Percentiles rank a stretch among this genome's conserved stretches.
These are phyloP conservation scores for Rhipidocladum racemiflorum DNA, from an alignment of 176 grass and related monocot genomes.

Conservation along the genomic window DNA sequence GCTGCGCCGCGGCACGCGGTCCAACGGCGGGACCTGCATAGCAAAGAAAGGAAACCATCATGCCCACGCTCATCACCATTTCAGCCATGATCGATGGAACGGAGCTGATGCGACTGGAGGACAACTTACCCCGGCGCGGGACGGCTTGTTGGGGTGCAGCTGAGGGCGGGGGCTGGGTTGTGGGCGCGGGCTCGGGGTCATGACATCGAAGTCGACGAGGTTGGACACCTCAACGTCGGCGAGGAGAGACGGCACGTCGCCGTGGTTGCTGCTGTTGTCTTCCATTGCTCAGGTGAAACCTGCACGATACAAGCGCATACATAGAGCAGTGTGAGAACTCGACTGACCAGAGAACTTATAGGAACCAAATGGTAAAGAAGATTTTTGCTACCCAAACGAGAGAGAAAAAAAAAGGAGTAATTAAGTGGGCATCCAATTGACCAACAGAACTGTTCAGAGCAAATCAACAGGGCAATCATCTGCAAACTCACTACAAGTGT, in stretches of 20 bases:
- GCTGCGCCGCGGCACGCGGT: constrained; percentile 24
- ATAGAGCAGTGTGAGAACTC: background rate
- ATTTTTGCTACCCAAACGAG: background rate
- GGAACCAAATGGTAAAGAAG: background rate
- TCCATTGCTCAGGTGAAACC: constrained; percentile 20
- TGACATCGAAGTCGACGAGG: constrained; percentile 32
- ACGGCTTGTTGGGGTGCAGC: background rate
- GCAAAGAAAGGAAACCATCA: background rate
- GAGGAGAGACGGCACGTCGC: constrained; percentile 40
- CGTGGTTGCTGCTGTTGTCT: background rate
- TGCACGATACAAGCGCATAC: background rate
- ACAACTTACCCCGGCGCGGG: background rate
- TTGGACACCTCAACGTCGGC: constrained; percentile 35
- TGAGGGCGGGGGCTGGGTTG: background rate
- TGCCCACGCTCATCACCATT: background rate
- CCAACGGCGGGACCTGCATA: constrained; percentile 26
- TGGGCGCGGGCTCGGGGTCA: background rate
- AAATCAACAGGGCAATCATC: background rate
- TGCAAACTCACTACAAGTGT: background rate
- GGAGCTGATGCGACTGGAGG: background rate
- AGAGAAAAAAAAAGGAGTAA: background rate
- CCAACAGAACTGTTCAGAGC: background rate
- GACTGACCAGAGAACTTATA: background rate
- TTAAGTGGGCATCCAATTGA: background rate
- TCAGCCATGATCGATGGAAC: background rate